These are phyloP conservation scores for Agrocybe chaxingu DNA, from an alignment of 768 basidiomycete species.

Conservation along the genomic window DNA sequence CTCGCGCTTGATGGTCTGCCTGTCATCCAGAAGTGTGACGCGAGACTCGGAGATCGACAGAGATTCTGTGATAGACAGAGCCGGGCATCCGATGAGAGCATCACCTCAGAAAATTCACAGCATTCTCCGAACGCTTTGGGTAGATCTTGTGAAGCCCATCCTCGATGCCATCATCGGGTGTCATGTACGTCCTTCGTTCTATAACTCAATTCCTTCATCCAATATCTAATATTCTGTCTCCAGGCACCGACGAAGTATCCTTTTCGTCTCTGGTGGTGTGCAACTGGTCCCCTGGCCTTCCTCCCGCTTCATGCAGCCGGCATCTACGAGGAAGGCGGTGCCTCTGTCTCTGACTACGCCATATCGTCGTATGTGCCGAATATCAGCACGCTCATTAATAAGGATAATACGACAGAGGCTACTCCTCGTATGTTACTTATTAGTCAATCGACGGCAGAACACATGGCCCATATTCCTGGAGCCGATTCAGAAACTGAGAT, in stretches of 20 bases:
- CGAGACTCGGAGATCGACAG: neutral
- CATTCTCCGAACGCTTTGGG: too few species aligned
- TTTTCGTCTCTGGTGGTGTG: conserved; percentile 22
- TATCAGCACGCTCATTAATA: too few species aligned
- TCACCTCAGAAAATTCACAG: neutral
- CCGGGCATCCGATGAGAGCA: neutral
- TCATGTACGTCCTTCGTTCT: conserved; percentile 1
- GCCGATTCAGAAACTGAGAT: too few species aligned
- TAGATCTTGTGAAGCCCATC: too few species aligned
- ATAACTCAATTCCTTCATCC: neutral
- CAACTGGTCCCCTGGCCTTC: conserved; percentile 21
- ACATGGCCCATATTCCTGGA: too few species aligned
- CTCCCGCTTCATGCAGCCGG: conserved; percentile 31
- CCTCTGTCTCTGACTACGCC: too few species aligned
- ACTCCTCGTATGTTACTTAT: too few species aligned
- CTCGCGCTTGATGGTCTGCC: neutral
- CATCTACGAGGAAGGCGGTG: conserved; percentile 5
- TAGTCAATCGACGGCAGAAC: too few species aligned
- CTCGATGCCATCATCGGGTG: neutral
- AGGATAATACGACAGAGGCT: too few species aligned
- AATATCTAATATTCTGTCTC: neutral
- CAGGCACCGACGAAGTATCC: neutral
- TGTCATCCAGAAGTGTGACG: neutral
- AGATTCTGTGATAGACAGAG: neutral
- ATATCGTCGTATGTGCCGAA: too few species aligned